A percentile compares a stretch with the other conserved stretches of the same genome.
Conservation (phyloP, 2,329 filamentous ascomycete species). For the Pyrenophora seminiperda region DNA sequence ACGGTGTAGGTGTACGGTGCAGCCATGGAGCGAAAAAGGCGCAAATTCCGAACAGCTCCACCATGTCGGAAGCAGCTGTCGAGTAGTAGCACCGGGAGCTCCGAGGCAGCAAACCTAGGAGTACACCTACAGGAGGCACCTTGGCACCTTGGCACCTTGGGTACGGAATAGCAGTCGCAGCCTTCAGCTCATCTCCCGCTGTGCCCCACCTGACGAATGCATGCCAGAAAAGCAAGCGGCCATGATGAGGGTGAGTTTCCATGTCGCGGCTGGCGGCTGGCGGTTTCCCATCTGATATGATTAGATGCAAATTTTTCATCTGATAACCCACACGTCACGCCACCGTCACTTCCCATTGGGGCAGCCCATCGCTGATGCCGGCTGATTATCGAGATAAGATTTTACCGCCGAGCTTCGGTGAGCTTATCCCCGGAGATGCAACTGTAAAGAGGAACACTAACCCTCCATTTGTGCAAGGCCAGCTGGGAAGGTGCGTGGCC, state of each 20-base stretch:
- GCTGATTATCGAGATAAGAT: constrained; percentile 36
- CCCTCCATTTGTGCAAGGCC: constrained; percentile 16
- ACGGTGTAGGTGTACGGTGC: no score
- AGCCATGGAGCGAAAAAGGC: not conserved
- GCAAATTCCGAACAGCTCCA: constrained; percentile 1
- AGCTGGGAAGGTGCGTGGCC: constrained; percentile 15
- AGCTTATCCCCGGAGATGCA: constrained; percentile 26
- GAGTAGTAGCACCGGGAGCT: constrained; percentile 2
- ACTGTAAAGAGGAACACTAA: constrained; percentile 15
- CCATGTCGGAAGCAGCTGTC: not conserved
- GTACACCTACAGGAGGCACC: no score
- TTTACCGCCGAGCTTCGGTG: constrained; percentile 29
- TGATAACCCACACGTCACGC: constrained; percentile 25
- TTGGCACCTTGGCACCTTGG: no score
- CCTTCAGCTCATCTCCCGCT: constrained; percentile 1
- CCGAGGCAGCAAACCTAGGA: not conserved
- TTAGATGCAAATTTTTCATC: constrained; percentile 38
- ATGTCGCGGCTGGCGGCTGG: constrained; percentile 8
- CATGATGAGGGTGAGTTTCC: not conserved
- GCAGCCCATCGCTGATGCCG: constrained; percentile 20
- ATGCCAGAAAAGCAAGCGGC: not conserved
- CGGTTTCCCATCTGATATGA: constrained; percentile 34
- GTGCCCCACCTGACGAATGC: constrained; percentile 2
- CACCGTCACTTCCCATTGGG: constrained; percentile 17
- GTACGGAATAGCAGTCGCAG: not conserved